phyloP scores from a whole-genome alignment of 176 grass and related monocot species.

The Carex littledalei region DNA sequence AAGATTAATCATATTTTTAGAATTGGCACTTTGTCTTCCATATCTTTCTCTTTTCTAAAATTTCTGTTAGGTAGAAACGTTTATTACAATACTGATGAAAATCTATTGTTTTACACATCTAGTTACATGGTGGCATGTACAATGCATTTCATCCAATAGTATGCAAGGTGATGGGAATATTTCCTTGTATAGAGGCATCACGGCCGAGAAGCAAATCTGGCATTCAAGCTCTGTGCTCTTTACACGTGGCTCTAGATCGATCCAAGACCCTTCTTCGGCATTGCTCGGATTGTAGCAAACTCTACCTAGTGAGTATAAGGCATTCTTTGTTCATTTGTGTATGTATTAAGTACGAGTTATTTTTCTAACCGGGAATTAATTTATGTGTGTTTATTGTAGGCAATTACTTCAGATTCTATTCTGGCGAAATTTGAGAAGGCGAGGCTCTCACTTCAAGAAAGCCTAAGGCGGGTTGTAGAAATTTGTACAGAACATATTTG shows the following conservation, averaged over 20 bases:
- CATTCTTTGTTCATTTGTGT: neutral
- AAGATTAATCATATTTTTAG: neutral
- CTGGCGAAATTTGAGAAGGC: conserved; percentile 93
- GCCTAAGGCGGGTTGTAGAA: conserved; percentile 64
- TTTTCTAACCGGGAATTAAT: conserved; percentile 20
- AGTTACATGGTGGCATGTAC: conserved; percentile 83
- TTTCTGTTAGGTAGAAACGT: neutral
- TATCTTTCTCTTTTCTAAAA: conserved; percentile 7
- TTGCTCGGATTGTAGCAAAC: conserved; percentile 86
- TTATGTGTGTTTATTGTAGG: conserved; percentile 39
- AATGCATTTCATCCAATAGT: conserved; percentile 57
- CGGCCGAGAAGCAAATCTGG: conserved; percentile 97
- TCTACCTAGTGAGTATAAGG: conserved; percentile 62
- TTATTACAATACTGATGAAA: neutral
- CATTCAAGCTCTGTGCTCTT: conserved; percentile 78
- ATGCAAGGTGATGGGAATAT: conserved; percentile 69
- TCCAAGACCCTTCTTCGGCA: conserved; percentile 82
- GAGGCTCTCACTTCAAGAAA: conserved; percentile 67
- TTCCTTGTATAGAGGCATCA: conserved; percentile 86
- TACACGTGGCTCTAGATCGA: conserved; percentile 90
- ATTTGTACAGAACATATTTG: conserved; percentile 87
- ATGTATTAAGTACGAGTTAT: neutral
- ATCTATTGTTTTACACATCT: conserved; percentile 13
- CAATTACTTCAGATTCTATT: conserved; percentile 85
- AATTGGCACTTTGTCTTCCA: neutral